Base-by-base conservation (phyloP, 192 early-diverging fungal species). In the Linnemannia hyalina region DNA sequence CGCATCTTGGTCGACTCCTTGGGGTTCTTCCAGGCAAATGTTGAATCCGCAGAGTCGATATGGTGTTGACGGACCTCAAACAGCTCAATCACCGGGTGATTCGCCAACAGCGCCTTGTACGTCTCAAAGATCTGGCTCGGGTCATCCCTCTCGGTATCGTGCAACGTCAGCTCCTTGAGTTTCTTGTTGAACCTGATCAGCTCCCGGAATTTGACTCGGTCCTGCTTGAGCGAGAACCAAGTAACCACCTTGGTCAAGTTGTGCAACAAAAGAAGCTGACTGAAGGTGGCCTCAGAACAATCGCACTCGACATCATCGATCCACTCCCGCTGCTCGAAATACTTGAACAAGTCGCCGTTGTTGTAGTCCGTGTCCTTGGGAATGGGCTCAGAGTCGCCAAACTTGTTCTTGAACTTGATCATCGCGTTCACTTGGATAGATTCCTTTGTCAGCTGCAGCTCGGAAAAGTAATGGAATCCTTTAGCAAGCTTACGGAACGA, bases 111-210 rank as follows among this genome's bases (percentile, higher is more conserved):
- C 6, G 68, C 32, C 70, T 85, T 79, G 78, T 68, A 76, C 20
- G 49, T 60, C 74, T 85, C 82, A 54, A 74, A 85, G 70, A 85
- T 80, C 57, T 85, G 83, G 15, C 83, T 78, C 0, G 83, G 83
- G 60, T 85, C 83, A 44, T 85, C 83, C 16, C 46, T 55, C 18
- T 18, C 46, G 3, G 68, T 9, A 38, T 55, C 80, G 10, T 73
- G 65, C n/a, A 85, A 74, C 18, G 70, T 68, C 15, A 85, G 36
- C 16, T 36, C 49, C 74, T 72, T 5, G 18, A 85, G 60, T 32
- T 65, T 52, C 41, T 80, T 70, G 47, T 85, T 85, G 29, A 60
- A 42, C 69, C 73, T 70, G n/a, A 85, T 40, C 57, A 85, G 13
- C 29, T 79, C 69, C 15, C 83, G 74, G 26, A 85, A 29, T 15